Conservation (phyloP, 2,329 filamentous ascomycete species). For the Zymoseptoria crescenta region DNA sequence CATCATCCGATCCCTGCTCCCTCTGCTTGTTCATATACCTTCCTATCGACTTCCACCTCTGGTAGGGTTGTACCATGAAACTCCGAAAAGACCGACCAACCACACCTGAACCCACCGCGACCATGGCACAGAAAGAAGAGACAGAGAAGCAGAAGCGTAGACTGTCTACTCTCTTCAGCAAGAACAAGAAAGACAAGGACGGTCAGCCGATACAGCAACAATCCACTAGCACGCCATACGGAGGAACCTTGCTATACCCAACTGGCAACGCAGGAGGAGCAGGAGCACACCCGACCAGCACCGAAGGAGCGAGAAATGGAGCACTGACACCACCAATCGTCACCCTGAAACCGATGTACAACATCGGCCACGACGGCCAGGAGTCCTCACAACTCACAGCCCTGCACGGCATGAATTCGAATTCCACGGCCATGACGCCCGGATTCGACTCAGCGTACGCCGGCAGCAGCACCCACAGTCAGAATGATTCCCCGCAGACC, state of each 20-base stretch:
- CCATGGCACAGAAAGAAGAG: conserved; percentile 1
- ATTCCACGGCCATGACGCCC: background rate
- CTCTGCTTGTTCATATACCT: background rate
- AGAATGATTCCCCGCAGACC: conserved; percentile 7
- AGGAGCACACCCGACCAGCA: background rate
- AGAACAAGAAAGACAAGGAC: conserved; percentile 10
- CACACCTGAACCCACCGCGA: background rate
- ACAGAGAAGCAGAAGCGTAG: conserved; percentile 11
- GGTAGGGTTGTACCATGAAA: background rate
- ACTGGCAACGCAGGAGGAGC: background rate
- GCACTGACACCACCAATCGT: background rate
- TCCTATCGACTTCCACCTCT: background rate
- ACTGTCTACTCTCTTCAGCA: conserved; percentile 17
- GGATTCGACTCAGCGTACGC: conserved; percentile 19
- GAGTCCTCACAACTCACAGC: background rate
- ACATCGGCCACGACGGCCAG: background rate
- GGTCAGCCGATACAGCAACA: background rate
- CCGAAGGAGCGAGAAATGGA: background rate
- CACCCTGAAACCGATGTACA: background rate
- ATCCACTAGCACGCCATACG: background rate
- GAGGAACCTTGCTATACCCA: background rate
- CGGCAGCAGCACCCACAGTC: conserved; percentile 15
- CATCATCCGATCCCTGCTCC: background rate
- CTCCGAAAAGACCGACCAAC: background rate
- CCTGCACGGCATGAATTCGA: background rate